Evolutionary conservation across 345 rosid species (phyloP).

Genomic region (Citrus hindsii): DNA sequence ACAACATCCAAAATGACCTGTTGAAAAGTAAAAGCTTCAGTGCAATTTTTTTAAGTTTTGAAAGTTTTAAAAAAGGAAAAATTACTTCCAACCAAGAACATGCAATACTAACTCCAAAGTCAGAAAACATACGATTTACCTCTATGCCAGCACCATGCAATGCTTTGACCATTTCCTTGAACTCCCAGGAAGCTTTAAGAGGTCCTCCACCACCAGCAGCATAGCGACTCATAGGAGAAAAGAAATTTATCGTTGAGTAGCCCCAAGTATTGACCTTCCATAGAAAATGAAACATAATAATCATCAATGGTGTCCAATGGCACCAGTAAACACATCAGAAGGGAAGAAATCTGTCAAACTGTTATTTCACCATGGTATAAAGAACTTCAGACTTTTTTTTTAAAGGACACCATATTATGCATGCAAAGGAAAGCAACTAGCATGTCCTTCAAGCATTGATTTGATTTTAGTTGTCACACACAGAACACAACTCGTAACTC

Average conservation of each 20-base stretch:
- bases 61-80: conserved; percentile 13
- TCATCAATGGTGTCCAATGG: not conserved
- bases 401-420: not conserved
- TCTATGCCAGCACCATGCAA: conserved; percentile 90
- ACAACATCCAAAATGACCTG: conserved; percentile 97
- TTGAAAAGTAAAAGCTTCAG: conserved; percentile 15
- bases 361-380: not conserved
- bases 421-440: not conserved
- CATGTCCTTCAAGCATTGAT: not conserved
- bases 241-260: conserved; percentile 93
- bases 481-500: not conserved
- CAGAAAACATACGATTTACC: conserved; percentile 39
- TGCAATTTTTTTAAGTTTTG: not conserved
- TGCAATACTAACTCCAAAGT: not conserved
- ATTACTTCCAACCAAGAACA: not conserved
- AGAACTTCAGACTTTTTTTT: not conserved
- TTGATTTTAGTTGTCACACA: not conserved
- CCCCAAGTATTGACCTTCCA: conserved; percentile 94
- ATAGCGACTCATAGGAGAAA: conserved; percentile 95
- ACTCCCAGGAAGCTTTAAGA: conserved; percentile 69
- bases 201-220: conserved; percentile 88
- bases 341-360: not conserved
- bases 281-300: not conserved
- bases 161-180: conserved; percentile 94
- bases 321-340: not conserved